These are phyloP conservation scores for Xylaria flabelliformis DNA, from an alignment of 495 filamentous ascomycete species.

Conservation along the genomic window DNA sequence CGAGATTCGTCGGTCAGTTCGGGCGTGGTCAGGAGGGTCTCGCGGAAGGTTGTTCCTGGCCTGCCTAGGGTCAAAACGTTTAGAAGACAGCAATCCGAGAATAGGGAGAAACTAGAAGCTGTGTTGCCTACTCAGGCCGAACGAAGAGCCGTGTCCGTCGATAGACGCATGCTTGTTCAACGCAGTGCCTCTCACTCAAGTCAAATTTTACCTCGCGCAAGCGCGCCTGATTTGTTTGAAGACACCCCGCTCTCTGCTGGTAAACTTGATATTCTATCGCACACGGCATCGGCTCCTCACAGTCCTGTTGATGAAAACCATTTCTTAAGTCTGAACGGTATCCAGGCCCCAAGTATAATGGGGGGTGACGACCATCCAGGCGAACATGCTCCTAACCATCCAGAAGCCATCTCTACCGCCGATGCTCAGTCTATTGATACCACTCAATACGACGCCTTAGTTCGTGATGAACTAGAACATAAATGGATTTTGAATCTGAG, in stretches of 20 bases:
- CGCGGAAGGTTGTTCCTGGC: conserved; percentile 77
- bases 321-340: conserved; percentile 36
- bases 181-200: conserved; percentile 42
- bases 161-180: conserved; percentile 60
- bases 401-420: conserved; percentile 38
- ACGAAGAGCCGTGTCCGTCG: conserved; percentile 75
- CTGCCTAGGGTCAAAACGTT: conserved; percentile 78
- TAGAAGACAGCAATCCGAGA: conserved; percentile 81
- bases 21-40: conserved; percentile 61
- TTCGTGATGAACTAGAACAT: conserved; percentile 82
- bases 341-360: conserved; percentile 28
- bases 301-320: conserved; percentile 44
- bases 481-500: conserved; percentile 97
- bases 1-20: conserved; percentile 42
- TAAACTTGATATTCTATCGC: conserved; percentile 28
- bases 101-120: conserved; percentile 72
- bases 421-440: conserved; percentile 55
- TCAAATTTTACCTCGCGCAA: conserved; percentile 45
- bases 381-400: conserved; percentile 23
- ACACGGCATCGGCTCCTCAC: conserved; percentile 34
- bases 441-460: conserved; percentile 61
- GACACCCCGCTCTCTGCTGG: conserved; percentile 26
- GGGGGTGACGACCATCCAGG: conserved; percentile 30
- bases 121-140: conserved; percentile 64
- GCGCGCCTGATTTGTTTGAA: conserved; percentile 51